phyloP scores from a whole-genome alignment of 2,329 filamentous ascomycete species.

The Nemania sp. region DNA sequence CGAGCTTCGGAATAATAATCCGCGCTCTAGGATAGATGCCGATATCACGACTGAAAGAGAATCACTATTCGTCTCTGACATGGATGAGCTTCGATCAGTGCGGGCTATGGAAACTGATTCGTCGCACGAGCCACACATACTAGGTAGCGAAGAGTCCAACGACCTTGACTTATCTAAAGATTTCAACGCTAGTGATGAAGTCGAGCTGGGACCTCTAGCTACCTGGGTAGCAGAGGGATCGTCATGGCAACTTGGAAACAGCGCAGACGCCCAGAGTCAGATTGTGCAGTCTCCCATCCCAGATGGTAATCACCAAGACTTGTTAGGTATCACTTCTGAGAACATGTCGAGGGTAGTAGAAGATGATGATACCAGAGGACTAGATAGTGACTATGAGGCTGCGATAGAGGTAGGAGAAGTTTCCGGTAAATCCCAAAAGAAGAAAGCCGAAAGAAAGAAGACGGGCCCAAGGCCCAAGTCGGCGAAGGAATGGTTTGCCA shows the following conservation, averaged over 20 bases:
- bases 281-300: no score
- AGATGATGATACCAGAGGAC: not conserved
- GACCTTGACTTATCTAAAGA: not conserved
- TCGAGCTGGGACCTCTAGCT: not conserved
- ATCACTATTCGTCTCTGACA: conserved; percentile 5
- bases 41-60: not conserved
- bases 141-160: not conserved
- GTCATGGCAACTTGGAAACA: not conserved
- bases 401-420: not conserved
- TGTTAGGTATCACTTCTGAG: no score
- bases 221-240: not conserved
- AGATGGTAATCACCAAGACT: no score
- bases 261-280: not conserved
- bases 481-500: conserved; percentile 30
- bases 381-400: not conserved
- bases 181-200: not conserved
- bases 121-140: not conserved
- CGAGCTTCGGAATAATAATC: not conserved
- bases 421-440: not conserved
- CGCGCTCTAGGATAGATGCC: not conserved
- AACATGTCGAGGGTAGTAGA: not conserved
- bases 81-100: no score
- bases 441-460: conserved; percentile 1
- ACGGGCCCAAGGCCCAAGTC: conserved; percentile 19
- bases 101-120: not conserved